Base-by-base conservation (phyloP, 1,139 yeast species). In the Kodamaea alishanica region DNA sequence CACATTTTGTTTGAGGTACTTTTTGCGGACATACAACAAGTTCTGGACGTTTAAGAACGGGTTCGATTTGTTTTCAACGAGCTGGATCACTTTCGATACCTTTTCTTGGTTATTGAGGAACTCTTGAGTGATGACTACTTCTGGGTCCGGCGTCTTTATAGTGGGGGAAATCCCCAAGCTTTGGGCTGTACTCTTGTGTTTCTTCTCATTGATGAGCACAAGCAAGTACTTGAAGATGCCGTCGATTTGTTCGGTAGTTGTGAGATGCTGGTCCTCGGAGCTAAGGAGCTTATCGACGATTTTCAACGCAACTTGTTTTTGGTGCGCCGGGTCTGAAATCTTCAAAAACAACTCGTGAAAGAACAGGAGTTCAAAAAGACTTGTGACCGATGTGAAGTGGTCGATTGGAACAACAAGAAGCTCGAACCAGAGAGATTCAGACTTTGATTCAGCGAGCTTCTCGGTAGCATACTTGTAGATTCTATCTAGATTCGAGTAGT, bases 1-100 rank as follows among this genome's bases (percentile, higher is more conserved):
- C 1, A 75, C 72, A 25, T 80, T 81, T 37, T 76, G 75, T 43
- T 73, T 69, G 42, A 83, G 69, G 44, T 73, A 75, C 37, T 70
- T 73, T 52, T 78, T 80, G 26, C 86, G 75, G 6, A 71, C 66
- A 43, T 68, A 65, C 47, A 77, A 70, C 38, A 89, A 68, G 40
- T 84, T 66, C 42, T 79, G 70, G 39, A 84, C 66, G 46, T 76
- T 78, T 22, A 68, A 65, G 44, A 67, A 68, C 5, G 79, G 72
- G 49, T 81, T 77, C 27, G 62, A 57, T 1, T 52, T 49, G 47
- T 70, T 68, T 44, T 71, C 70, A 20, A 86, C 57, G 40, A 83
- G 66, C 50, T 83, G 90, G 4, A 87, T 65, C n/a, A 86, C 59
- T 50, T 82, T 83, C 31, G 92, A 80, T 9, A 90, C 60, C 42